These are phyloP conservation scores for Pugionium cornutum DNA, from an alignment of 345 rosid genomes.

Conservation along the genomic window DNA sequence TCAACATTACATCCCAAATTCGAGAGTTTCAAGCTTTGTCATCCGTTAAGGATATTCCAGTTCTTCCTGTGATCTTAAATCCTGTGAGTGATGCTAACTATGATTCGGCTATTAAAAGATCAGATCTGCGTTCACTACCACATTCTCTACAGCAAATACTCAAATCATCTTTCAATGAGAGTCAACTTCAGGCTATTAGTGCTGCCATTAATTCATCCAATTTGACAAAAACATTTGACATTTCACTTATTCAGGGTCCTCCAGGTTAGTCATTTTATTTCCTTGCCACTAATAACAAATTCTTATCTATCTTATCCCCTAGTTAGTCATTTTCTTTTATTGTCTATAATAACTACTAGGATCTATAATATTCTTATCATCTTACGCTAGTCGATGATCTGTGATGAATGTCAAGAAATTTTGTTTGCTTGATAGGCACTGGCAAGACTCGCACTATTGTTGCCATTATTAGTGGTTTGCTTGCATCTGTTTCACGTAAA, in stretches of 20 bases:
- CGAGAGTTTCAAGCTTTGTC: conserved; percentile 96
- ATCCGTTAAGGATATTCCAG: conserved; percentile 65
- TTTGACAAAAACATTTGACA: conserved; percentile 55
- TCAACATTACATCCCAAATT: conserved; percentile 89
- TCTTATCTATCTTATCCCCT: conserved; percentile 2
- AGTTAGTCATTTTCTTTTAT: conserved; percentile 9
- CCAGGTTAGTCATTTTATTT: conserved; percentile 60
- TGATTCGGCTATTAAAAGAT: conserved; percentile 43
- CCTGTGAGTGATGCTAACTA: conserved; percentile 52
- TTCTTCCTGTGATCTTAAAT: conserved; percentile 69
- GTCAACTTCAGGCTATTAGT: conserved; percentile 83
- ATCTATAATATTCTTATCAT: conserved; percentile 8
- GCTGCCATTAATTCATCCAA: conserved; percentile 56
- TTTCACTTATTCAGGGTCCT: conserved; percentile 98
- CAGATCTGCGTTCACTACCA: conserved; percentile 55
- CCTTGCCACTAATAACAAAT: conserved; percentile 1
- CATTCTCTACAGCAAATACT: conserved; percentile 62
- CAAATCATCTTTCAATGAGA: conserved; percentile 78
- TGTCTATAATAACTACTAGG: conserved; percentile 1
- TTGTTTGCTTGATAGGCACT: conserved; percentile 57
- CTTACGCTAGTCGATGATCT: background rate
- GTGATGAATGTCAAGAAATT: conserved; percentile 1
- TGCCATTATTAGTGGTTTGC: conserved; percentile 87
- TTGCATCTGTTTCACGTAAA: conserved; percentile 54
- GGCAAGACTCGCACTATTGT: conserved; percentile 96